Percentiles rank a stretch among this genome's conserved stretches.
These are phyloP conservation scores for Yarrowia phangngaensis DNA, from an alignment of 805 yeast species.

Conservation along the genomic window DNA sequence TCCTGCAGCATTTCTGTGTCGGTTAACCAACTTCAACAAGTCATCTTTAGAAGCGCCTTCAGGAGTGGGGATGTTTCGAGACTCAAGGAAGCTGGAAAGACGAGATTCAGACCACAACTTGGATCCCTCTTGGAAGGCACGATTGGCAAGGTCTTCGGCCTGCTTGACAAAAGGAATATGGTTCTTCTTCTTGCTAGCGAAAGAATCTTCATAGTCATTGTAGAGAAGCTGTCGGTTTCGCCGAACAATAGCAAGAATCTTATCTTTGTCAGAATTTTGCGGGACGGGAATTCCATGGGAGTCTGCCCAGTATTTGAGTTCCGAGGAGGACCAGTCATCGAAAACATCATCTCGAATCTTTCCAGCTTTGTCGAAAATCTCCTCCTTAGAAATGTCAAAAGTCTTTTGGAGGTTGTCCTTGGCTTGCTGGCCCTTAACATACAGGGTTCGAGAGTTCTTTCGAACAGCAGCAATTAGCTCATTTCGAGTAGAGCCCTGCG, in stretches of 20 bases:
- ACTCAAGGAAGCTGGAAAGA: slow-evolving; percentile 38
- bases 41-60: slow-evolving; percentile 39
- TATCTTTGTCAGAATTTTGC: slow-evolving; percentile 29
- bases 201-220: slow-evolving; percentile 30
- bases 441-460: slow-evolving; percentile 33
- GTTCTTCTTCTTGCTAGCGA: slow-evolving; percentile 27
- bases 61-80: slow-evolving; percentile 39
- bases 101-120: slow-evolving; percentile 39
- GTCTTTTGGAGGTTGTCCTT: slow-evolving; percentile 38
- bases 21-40: slow-evolving; percentile 45
- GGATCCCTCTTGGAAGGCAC: slow-evolving; percentile 32
- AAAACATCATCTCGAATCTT: slow-evolving; percentile 40
- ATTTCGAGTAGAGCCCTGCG: slow-evolving; percentile 37
- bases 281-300: slow-evolving; percentile 38
- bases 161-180: slow-evolving; percentile 32
- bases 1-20: slow-evolving; percentile 41
- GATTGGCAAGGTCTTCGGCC: slow-evolving; percentile 29
- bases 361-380: slow-evolving; percentile 41
- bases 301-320: slow-evolving; percentile 45
- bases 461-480: slow-evolving; percentile 41
- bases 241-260: slow-evolving; percentile 35
- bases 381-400: slow-evolving; percentile 37
- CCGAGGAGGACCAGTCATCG: slow-evolving; percentile 44
- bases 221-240: slow-evolving; percentile 38
- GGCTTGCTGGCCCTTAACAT: slow-evolving; percentile 32